A percentile compares a stretch with the other conserved stretches of the same genome.
Evolutionary conservation across 257 asterid genomes (phyloP).

Genomic region (Penstemon newberryi): DNA sequence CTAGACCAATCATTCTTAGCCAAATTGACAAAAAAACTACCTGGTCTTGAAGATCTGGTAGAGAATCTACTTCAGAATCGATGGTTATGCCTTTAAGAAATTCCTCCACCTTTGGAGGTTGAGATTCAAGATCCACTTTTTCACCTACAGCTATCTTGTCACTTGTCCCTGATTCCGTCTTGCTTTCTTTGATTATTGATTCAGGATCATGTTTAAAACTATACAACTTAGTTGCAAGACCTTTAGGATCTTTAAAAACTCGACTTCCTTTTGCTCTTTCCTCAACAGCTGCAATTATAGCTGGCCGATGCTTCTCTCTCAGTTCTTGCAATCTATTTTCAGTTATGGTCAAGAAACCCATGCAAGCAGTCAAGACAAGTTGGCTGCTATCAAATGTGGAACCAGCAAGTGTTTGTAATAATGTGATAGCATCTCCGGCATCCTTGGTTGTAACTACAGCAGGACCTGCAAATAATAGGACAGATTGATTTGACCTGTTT

Average conservation of each 20-base stretch:
- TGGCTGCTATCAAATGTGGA: constrained; percentile 97
- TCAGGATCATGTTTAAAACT: constrained; percentile 77
- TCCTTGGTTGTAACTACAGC: constrained; percentile 81
- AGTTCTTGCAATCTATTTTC: constrained; percentile 65
- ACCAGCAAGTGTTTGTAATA: constrained; percentile 73
- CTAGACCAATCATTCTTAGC: neutral
- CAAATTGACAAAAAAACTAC: constrained; percentile 35
- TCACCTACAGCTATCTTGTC: constrained; percentile 33
- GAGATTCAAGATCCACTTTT: constrained; percentile 37
- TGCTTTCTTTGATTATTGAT: constrained; percentile 43
- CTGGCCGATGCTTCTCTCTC: constrained; percentile 76
- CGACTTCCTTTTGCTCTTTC: constrained; percentile 66
- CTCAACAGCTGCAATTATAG: constrained; percentile 57
- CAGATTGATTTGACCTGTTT: constrained; percentile 23
- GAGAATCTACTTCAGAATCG: constrained; percentile 68
- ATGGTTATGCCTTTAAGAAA: constrained; percentile 44
- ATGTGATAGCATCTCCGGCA: constrained; percentile 84
- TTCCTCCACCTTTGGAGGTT: constrained; percentile 53
- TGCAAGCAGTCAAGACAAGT: constrained; percentile 93
- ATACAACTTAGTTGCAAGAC: constrained; percentile 78
- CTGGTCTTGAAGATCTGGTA: constrained; percentile 88
- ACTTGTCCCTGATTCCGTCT: constrained; percentile 42
- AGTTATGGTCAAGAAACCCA: constrained; percentile 70
- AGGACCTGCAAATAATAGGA: constrained; percentile 60
- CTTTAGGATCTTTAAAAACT: constrained; percentile 63